Evolutionary conservation across 768 basidiomycete genomes (phyloP).

Genomic region (Lactarius psammicola): DNA sequence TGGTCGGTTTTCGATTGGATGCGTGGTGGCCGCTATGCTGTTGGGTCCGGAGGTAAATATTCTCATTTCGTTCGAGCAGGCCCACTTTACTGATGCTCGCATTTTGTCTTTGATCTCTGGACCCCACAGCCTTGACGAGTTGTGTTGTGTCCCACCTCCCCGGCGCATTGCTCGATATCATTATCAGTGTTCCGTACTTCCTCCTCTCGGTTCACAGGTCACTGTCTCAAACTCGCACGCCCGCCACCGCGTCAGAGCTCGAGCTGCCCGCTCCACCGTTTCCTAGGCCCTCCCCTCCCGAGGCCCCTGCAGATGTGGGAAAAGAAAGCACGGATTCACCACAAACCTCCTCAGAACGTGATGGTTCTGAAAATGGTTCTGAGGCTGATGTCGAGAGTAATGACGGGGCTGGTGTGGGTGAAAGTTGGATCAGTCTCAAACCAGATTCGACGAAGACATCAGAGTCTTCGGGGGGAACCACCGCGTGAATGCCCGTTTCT

Average conservation of each 20-base stretch:
- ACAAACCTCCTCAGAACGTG: conserved; percentile 30
- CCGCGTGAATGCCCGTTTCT: conserved; percentile 5
- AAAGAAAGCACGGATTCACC: conserved; percentile 22
- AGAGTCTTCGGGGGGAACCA: conserved; percentile 5
- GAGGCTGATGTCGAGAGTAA: conserved; percentile 72
- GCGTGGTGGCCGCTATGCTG: conserved; percentile 63
- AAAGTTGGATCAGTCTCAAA: conserved; percentile 70
- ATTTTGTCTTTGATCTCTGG: conserved; percentile 20
- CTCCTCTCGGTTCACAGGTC: conserved; percentile 62
- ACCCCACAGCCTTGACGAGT: conserved; percentile 64
- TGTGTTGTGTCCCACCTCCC: conserved; percentile 70
- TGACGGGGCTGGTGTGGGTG: conserved; percentile 49
- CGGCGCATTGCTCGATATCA: conserved; percentile 55
- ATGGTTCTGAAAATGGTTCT: conserved; percentile 49
- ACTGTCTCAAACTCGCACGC: conserved; percentile 53
- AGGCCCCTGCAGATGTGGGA: neutral
- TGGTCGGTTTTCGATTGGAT: conserved; percentile 55
- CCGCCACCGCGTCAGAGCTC: conserved; percentile 31
- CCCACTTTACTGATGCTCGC: conserved; percentile 8
- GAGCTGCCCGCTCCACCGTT: conserved; percentile 13
- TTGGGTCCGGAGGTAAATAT: conserved; percentile 76
- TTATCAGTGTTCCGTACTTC: conserved; percentile 65
- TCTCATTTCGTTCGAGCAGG: neutral
- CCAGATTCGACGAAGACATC: conserved; percentile 13
- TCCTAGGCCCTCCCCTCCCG: conserved; percentile 33